Base-by-base conservation (phyloP, 768 basidiomycete genomes). In the Candolleomyces aberdarensis region DNA sequence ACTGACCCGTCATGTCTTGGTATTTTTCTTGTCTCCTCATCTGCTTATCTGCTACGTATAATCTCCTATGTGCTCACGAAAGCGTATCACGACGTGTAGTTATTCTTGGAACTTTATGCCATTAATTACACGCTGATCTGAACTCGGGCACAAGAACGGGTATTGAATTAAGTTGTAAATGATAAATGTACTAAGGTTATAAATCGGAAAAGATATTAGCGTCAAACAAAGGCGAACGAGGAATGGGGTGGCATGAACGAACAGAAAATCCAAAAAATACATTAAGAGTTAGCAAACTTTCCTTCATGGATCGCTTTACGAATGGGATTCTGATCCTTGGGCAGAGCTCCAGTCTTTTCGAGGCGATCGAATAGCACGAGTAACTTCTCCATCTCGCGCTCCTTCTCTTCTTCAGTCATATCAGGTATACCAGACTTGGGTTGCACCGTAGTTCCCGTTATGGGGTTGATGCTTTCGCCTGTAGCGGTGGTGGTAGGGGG, bases 371-470 rank as follows among this genome's bases (percentile, higher is more conserved):
- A 98, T 19, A 98, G 78, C 39, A 91, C 86, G 68, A 98, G 93
- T 46, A 99, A 78, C 69, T 88, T 88, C 78, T 98, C 96, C 57
- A 95, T 90, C 75, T 99, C 97, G 10, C 76, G 76, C 70, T 97
- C 94, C 72, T 96, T 97, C 80, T 99, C 96, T 70, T 96, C 95
- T 32, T 96, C 89, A 0, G 94, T 89, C 95, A 99, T 96, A 54
- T 85, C 75, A 4, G 76, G 78, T 9, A 70, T 51, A 6, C 71
- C 72, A 17, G 78, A 67, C 51, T 75, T 76, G 2, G 74, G 71
- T 57, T 75, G 73, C 40, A 80, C 75, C 6, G 79, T 82, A 13
- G 86, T 85, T n/a, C 94, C 94, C 1, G 95, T 96, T 69, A 93
- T 95, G 1, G 92, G 93, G 70, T 94, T 90, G 70, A 92, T 89